Evolutionary conservation across 179 eudicot genomes (phyloP).

Genomic region (Heliamphora pulchella): DNA sequence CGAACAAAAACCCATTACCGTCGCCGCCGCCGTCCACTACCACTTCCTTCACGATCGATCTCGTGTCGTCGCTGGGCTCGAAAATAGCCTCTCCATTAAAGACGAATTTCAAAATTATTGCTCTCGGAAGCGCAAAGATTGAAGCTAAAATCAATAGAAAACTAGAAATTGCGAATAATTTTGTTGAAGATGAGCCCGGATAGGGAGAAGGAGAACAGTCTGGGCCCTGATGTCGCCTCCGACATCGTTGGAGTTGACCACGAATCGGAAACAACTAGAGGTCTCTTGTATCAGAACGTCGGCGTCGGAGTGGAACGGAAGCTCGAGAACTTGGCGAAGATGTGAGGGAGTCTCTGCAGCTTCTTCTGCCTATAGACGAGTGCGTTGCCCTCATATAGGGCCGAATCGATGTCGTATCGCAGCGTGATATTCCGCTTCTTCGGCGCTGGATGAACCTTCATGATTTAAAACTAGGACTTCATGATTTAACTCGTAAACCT

Average conservation of each 20-base stretch:
- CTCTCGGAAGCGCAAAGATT: too few species aligned
- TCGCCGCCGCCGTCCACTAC: too few species aligned
- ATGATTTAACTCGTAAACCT: neutral
- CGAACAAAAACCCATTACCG: slow-evolving; percentile 15
- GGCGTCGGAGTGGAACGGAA: slow-evolving; percentile 70
- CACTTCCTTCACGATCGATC: slow-evolving; percentile 32
- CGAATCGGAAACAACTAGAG: slow-evolving; percentile 40
- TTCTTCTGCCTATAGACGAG: slow-evolving; percentile 41
- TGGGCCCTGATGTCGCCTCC: slow-evolving; percentile 46
- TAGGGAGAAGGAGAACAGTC: slow-evolving; percentile 18
- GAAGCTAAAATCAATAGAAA: too few species aligned
- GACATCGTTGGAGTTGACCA: slow-evolving; percentile 49
- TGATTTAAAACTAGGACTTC: slow-evolving; percentile 15
- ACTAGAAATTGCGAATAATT: too few species aligned
- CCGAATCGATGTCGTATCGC: slow-evolving; percentile 39
- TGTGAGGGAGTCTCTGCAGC: slow-evolving; percentile 81
- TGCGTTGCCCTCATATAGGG: slow-evolving; percentile 14
- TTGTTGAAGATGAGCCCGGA: too few species aligned
- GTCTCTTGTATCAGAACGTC: slow-evolving; percentile 64
- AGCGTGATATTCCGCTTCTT: slow-evolving; percentile 49
- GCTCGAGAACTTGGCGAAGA: slow-evolving; percentile 79
- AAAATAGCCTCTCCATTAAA: slow-evolving; percentile 40
- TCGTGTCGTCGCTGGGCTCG: slow-evolving; percentile 38
- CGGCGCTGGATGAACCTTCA: slow-evolving; percentile 82
- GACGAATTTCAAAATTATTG: too few species aligned